Evolutionary conservation across 129 eudicot genomes (phyloP).

Genomic region (Deinandra increscens): DNA sequence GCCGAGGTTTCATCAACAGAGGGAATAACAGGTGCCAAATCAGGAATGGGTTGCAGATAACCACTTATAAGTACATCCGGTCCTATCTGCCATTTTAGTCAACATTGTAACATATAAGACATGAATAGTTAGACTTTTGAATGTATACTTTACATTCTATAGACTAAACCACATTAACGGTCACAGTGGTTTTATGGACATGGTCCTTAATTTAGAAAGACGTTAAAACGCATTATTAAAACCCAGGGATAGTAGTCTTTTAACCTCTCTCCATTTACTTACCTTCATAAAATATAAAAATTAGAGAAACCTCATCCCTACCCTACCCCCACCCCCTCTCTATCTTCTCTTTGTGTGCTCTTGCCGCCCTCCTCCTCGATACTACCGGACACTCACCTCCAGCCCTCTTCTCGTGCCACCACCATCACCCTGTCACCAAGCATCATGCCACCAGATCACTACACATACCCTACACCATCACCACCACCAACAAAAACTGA

Average conservation of each 20-base stretch:
- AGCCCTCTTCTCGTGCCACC: no score
- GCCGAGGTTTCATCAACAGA: conserved; percentile 74
- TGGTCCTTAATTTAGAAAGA: background rate
- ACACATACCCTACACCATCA: no score
- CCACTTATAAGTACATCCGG: conserved; percentile 96
- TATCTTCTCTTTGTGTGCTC: no score
- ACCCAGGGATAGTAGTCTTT: no score
- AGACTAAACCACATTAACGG: background rate
- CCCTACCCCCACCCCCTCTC: no score
- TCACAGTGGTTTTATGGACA: background rate
- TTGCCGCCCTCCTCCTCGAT: no score
- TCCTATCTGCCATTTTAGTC: conserved; percentile 64
- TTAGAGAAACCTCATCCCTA: no score
- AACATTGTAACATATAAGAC: background rate
- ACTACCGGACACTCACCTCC: no score
- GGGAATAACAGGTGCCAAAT: conserved; percentile 75
- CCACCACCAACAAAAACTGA: background rate
- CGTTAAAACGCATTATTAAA: background rate
- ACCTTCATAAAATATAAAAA: no score
- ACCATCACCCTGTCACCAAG: no score
- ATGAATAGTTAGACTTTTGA: background rate
- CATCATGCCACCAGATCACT: no score
- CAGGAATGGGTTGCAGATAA: conserved; percentile 95
- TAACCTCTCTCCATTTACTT: no score
- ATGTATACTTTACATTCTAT: background rate